Conservation (phyloP, 1,284 basidiomycete species). For the Irpex lacteus region DNA sequence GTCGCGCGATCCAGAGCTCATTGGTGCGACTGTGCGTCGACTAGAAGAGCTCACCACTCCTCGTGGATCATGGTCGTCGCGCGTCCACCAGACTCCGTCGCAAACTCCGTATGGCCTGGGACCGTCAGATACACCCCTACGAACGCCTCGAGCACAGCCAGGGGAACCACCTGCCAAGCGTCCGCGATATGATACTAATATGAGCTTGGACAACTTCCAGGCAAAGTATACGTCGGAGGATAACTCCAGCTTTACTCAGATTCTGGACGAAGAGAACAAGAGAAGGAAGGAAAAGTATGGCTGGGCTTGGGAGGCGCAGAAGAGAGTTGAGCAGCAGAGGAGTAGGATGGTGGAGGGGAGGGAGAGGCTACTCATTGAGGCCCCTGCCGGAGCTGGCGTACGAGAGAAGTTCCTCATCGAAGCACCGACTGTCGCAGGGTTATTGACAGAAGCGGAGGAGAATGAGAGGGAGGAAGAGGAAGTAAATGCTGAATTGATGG, state of each 20-base stretch:
- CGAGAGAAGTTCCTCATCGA: conserved; percentile 67
- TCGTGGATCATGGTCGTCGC: conserved; percentile 32
- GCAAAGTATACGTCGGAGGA: conserved; percentile 92
- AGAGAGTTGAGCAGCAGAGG: conserved; percentile 65
- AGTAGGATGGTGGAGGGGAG: conserved; percentile 59
- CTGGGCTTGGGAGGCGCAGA: conserved; percentile 93
- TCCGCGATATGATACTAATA: conserved; percentile 51
- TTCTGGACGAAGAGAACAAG: conserved; percentile 85
- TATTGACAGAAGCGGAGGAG: conserved; percentile 46
- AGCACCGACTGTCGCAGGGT: conserved; percentile 46
- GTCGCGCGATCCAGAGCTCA: conserved; percentile 68
- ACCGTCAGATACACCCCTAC: conserved; percentile 66
- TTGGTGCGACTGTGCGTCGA: conserved; percentile 70
- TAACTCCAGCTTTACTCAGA: conserved; percentile 90
- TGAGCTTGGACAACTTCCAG: conserved; percentile 85
- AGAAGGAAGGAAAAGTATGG: conserved; percentile 73
- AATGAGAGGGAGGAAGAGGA: neutral
- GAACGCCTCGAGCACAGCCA: conserved; percentile 29
- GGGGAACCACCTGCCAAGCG: conserved; percentile 47
- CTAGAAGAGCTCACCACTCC: conserved; percentile 68
- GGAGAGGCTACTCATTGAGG: conserved; percentile 69
- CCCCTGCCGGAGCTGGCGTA: conserved; percentile 58
- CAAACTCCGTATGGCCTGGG: conserved; percentile 64
- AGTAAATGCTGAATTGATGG: conserved; percentile 11
- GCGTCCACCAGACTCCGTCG: conserved; percentile 48